phyloP scores from a whole-genome alignment of 805 yeast genomes.

The Tetrapisispora nanseiensis region DNA sequence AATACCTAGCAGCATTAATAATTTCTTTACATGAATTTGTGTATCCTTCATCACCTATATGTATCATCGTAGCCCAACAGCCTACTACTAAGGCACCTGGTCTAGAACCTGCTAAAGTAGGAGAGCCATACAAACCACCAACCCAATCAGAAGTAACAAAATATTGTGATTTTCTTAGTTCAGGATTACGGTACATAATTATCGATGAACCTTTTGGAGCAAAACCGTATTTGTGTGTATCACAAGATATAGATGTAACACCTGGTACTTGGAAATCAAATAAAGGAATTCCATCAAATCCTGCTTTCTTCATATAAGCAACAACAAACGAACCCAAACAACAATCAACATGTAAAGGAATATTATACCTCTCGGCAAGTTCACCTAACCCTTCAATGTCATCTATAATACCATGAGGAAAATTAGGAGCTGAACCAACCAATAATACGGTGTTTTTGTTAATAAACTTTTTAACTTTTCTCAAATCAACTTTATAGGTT shows the following conservation, averaged over 20 bases:
- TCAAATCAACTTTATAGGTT: conserved; percentile 58
- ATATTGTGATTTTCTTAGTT: conserved; percentile 72
- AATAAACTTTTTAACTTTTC: conserved; percentile 52
- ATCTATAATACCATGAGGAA: conserved; percentile 93
- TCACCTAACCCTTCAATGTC: conserved; percentile 66
- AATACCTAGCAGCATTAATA: conserved; percentile 49
- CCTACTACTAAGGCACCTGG: conserved; percentile 98
- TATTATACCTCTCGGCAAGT: conserved; percentile 48
- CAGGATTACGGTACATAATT: conserved; percentile 70
- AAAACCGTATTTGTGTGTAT: conserved; percentile 97
- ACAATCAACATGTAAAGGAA: conserved; percentile 92
- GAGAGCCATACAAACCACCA: conserved; percentile 94
- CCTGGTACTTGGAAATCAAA: conserved; percentile 85
- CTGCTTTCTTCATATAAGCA: conserved; percentile 63
- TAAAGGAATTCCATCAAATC: conserved; percentile 33
- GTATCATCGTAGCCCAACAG: conserved; percentile 89
- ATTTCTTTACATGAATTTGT: conserved; percentile 55
- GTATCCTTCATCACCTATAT: conserved; percentile 81
- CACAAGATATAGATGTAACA: conserved; percentile 98
- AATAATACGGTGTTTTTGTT: conserved; percentile 72
- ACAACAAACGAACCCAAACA: conserved; percentile 90
- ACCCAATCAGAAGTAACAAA: conserved; percentile 78
- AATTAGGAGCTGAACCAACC: conserved; percentile 93
- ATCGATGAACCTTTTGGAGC: conserved; percentile 96
- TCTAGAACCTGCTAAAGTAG: conserved; percentile 91